These are phyloP conservation scores for Leishmania tarentolae DNA, from an alignment of 208 protist genomes.

Conservation along the genomic window DNA sequence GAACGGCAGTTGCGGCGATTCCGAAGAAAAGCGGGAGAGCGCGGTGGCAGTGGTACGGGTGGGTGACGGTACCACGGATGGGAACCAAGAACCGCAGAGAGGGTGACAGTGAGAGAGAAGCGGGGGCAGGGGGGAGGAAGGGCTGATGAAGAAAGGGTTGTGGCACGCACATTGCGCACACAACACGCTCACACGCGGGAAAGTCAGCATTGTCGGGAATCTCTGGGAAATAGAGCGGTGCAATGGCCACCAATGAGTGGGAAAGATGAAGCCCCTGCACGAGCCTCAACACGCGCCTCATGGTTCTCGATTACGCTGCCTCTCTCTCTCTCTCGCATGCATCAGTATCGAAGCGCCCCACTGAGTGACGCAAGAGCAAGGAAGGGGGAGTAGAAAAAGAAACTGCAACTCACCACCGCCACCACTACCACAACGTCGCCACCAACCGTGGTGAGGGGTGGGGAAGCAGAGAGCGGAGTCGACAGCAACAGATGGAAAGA, in stretches of 20 bases:
- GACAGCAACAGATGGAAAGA: background rate
- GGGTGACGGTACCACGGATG: background rate
- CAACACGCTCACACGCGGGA: background rate
- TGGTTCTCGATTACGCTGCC: background rate
- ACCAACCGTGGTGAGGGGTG: background rate
- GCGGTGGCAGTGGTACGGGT: background rate
- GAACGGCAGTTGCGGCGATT: background rate
- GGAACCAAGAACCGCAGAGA: background rate
- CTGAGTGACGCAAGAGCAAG: background rate
- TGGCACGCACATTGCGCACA: background rate
- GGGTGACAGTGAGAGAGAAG: constrained; percentile 1
- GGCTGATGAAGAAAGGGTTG: background rate
- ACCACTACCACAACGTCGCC: background rate
- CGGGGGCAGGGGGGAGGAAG: background rate
- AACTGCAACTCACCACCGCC: background rate
- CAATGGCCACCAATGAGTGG: background rate
- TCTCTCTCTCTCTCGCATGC: background rate
- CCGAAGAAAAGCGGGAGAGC: background rate
- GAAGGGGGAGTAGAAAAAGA: background rate
- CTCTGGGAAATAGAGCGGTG: background rate
- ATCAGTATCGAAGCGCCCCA: background rate
- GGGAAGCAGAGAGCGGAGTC: background rate
- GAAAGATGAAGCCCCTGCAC: background rate
- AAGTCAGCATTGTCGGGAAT: background rate
- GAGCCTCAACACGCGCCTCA: background rate